Percentiles rank a stretch among this genome's conserved stretches.
Evolutionary conservation across 2,329 filamentous ascomycete genomes (phyloP).

Genomic region (Metarhizium anisopliae): DNA sequence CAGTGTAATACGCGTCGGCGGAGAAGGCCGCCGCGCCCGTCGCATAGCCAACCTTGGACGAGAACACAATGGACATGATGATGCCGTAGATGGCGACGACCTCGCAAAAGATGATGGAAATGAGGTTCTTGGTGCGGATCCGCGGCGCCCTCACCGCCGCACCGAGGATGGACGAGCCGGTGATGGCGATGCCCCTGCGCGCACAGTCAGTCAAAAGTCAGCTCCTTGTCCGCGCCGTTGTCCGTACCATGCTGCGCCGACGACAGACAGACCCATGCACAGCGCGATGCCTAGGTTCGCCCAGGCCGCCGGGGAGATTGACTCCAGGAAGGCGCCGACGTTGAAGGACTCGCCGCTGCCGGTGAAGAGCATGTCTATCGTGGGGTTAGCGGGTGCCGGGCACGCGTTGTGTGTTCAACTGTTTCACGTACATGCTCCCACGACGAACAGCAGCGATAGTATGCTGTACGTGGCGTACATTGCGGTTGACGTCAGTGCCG

Average conservation of each 20-base stretch:
- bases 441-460: constrained; percentile 58
- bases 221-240: too few relatives aligned
- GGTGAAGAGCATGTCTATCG: constrained; percentile 92
- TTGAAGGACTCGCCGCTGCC: constrained; percentile 95
- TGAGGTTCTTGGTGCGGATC: constrained; percentile 98
- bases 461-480: constrained; percentile 70
- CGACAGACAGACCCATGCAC: constrained; percentile 92
- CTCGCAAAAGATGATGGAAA: constrained; percentile 99
- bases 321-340: constrained; percentile 90
- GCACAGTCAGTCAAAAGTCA: background rate
- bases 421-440: constrained; percentile 63
- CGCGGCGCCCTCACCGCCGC: constrained; percentile 92
- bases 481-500: constrained; percentile 13
- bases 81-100: constrained; percentile 99
- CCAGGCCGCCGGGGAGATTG: constrained; percentile 90
- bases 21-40: constrained; percentile 58
- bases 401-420: background rate
- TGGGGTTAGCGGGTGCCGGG: constrained; percentile 43
- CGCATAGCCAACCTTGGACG: constrained; percentile 53
- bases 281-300: constrained; percentile 82
- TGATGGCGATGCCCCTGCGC: constrained; percentile 93
- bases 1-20: constrained; percentile 80
- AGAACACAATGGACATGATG: constrained; percentile 99
- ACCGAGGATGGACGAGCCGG: constrained; percentile 91
- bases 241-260: constrained; percentile 87